These are phyloP conservation scores for Teunomyces pallodes DNA, from an alignment of 805 yeast species.

Conservation along the genomic window DNA sequence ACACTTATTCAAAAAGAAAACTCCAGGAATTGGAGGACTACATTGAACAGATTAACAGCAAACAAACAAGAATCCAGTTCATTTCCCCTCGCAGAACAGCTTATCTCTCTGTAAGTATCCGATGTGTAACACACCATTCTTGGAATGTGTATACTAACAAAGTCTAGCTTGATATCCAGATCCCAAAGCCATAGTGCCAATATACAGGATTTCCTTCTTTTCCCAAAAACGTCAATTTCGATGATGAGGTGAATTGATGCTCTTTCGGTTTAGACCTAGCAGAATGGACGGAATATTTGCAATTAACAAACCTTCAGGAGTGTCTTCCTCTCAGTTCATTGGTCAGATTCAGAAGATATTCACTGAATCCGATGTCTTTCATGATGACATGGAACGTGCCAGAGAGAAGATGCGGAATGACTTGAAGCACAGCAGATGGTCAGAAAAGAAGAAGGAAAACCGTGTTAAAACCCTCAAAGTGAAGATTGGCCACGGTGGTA, in stretches of 20 bases:
- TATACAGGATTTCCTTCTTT: background rate
- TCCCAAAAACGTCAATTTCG: background rate
- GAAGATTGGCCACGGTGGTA: conserved; percentile 98
- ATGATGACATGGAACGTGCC: conserved; percentile 49
- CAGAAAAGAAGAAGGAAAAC: conserved; percentile 49
- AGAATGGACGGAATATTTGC: conserved; percentile 92
- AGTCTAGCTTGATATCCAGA: conserved; percentile 46
- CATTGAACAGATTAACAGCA: conserved; percentile 21
- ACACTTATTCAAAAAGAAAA: conserved; percentile 24
- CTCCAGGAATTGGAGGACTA: conserved; percentile 44
- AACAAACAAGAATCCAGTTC: conserved; percentile 30
- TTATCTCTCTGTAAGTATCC: conserved; percentile 46
- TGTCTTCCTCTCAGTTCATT: conserved; percentile 74
- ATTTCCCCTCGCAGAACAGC: conserved; percentile 54
- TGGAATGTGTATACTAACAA: conserved; percentile 12
- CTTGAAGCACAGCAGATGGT: conserved; percentile 37
- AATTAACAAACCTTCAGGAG: conserved; percentile 82
- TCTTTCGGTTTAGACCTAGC: conserved; percentile 10
- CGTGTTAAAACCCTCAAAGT: conserved; percentile 56
- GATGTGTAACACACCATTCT: background rate
- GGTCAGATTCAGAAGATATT: conserved; percentile 62
- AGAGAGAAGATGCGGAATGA: conserved; percentile 44
- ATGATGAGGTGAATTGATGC: conserved; percentile 8
- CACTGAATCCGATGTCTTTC: conserved; percentile 57
- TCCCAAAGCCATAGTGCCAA: conserved; percentile 39